These are phyloP conservation scores for Tolypocladium cylindrosporum DNA, from an alignment of 2,329 filamentous ascomycete genomes.

Conservation along the genomic window DNA sequence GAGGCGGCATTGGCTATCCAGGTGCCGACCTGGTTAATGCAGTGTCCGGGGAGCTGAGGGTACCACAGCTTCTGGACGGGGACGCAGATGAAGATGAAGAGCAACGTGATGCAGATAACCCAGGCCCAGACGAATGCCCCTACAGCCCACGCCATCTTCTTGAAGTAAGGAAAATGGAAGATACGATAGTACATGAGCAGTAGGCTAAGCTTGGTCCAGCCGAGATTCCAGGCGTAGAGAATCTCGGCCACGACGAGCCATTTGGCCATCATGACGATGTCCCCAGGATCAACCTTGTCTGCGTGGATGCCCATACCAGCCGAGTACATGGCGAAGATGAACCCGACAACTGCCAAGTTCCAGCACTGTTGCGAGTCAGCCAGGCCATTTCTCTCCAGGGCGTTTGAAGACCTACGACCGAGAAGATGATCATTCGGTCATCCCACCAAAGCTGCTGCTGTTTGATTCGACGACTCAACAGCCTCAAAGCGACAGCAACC, in stretches of 20 bases:
- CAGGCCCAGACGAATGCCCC: constrained; percentile 33
- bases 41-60: constrained; percentile 30
- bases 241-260: constrained; percentile 36
- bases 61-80: constrained; percentile 41
- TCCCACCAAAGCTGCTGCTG: constrained; percentile 36
- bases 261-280: constrained; percentile 35
- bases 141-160: constrained; percentile 28
- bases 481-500: constrained; percentile 24
- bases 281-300: constrained; percentile 23
- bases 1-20: constrained; percentile 40
- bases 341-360: constrained; percentile 32
- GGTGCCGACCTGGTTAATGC: constrained; percentile 37
- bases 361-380: constrained; percentile 19
- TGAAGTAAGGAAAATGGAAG: constrained; percentile 34
- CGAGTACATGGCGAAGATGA: constrained; percentile 37
- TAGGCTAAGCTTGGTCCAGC: constrained; percentile 39
- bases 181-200: constrained; percentile 44
- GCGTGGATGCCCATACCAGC: constrained; percentile 38
- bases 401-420: constrained; percentile 25
- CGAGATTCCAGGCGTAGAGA: constrained; percentile 36
- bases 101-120: constrained; percentile 35
- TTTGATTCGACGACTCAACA: constrained; percentile 29
- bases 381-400: not conserved
- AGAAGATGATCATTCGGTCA: constrained; percentile 37
- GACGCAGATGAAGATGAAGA: constrained; percentile 42